Conservation (phyloP, 257 asterid species). For the Leptodermis oblonga region DNA sequence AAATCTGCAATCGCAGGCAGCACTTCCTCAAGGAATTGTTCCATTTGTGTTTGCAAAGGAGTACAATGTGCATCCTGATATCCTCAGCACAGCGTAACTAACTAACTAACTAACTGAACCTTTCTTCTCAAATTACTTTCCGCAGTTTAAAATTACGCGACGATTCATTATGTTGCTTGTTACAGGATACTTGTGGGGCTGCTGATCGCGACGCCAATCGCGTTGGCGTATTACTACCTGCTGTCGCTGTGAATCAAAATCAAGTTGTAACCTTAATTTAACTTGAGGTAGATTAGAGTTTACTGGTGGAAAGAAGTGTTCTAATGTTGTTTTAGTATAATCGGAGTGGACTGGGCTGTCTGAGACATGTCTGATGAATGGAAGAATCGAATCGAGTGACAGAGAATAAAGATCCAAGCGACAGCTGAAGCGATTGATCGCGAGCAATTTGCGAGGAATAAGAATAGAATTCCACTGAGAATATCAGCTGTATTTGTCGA, state of each 20-base stretch:
- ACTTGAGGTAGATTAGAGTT: neutral
- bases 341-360: no score
- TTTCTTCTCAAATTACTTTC: neutral
- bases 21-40: conserved; percentile 94
- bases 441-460: neutral
- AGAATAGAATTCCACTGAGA: no score
- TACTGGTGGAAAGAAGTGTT: no score
- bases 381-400: no score
- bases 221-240: conserved; percentile 70
- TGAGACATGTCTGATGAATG: no score
- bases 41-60: conserved; percentile 94
- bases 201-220: conserved; percentile 67
- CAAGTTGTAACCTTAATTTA: neutral
- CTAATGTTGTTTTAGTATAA: no score
- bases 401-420: no score
- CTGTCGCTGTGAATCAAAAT: conserved; percentile 40
- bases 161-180: conserved; percentile 5
- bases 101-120: neutral
- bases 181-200: conserved; percentile 74
- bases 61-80: conserved; percentile 70
- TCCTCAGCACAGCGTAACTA: conserved; percentile 82
- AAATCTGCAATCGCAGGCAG: conserved; percentile 60
- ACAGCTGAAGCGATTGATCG: no score
- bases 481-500: no score
- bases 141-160: no score